phyloP scores from a whole-genome alignment of 495 filamentous ascomycete genomes.

The Chaetomium cochliodes region DNA sequence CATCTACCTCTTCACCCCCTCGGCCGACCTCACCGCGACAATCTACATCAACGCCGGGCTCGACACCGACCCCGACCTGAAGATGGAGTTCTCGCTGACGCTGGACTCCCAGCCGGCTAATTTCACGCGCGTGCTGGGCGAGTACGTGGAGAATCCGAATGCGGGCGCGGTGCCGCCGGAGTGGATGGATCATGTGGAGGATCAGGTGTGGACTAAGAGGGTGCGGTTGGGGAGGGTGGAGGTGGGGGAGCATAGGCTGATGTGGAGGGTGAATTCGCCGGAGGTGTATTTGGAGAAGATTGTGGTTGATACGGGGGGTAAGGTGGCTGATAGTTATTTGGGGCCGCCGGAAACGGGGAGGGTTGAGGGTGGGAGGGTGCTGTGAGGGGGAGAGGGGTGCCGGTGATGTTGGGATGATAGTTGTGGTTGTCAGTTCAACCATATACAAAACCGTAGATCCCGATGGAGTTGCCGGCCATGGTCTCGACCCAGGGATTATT shows the following conservation, averaged over 20 bases:
- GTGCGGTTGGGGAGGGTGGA: constrained; percentile 41
- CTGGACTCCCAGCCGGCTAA: constrained; percentile 50
- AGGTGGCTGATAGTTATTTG: constrained; percentile 56
- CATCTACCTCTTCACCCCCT: constrained; percentile 52
- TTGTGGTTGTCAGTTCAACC: too few species aligned
- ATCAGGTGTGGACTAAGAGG: constrained; percentile 55
- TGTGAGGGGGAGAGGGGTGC: too few species aligned
- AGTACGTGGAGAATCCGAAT: constrained; percentile 44
- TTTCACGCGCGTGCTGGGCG: constrained; percentile 43
- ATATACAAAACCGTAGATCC: too few species aligned
- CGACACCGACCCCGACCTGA: constrained; percentile 34
- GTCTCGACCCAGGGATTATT: too few species aligned
- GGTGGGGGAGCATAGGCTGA: constrained; percentile 49
- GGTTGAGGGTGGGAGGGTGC: neutral
- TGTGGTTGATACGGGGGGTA: constrained; percentile 54
- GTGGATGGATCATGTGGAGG: constrained; percentile 52
- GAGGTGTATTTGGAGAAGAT: constrained; percentile 62
- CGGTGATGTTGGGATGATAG: too few species aligned
- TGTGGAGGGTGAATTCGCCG: constrained; percentile 53
- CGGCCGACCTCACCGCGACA: constrained; percentile 47
- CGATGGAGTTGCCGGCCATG: too few species aligned
- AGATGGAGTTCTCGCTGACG: constrained; percentile 42
- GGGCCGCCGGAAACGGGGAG: constrained; percentile 51
- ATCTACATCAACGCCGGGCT: constrained; percentile 48
- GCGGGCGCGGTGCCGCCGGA: constrained; percentile 48